phyloP scores from a whole-genome alignment of 352 stramenopile species.

The Phytophthora quininea region DNA sequence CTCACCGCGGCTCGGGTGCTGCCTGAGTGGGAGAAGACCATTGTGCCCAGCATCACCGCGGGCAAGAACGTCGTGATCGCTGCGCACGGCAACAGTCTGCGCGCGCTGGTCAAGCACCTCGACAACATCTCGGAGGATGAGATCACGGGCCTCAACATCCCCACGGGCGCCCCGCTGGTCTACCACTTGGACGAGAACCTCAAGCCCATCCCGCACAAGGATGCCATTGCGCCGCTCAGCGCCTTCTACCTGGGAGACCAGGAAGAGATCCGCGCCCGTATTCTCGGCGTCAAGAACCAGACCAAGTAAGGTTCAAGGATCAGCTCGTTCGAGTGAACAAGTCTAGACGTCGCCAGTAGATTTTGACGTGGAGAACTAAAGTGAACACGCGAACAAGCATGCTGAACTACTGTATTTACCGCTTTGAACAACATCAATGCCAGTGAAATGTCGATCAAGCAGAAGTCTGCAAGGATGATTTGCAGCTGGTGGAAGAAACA shows the following conservation, averaged over 20 bases:
- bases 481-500: constrained; percentile 14
- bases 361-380: constrained; percentile 5
- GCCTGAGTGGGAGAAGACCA: constrained; percentile 91
- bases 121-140: constrained; percentile 92
- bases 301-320: constrained; percentile 85
- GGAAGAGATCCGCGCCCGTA: constrained; percentile 95
- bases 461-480: constrained; percentile 8
- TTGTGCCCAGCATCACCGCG: constrained; percentile 90
- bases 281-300: constrained; percentile 98
- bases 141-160: constrained; percentile 96
- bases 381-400: constrained; percentile 11
- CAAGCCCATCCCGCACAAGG: constrained; percentile 80
- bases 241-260: constrained; percentile 93
- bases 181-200: constrained; percentile 90
- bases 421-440: too few relatives aligned
- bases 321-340: constrained; percentile 4
- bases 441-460: not conserved
- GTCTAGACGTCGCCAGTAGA: not conserved
- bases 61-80: constrained; percentile 96
- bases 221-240: constrained; percentile 86
- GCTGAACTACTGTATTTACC: not conserved
- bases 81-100: constrained; percentile 94
- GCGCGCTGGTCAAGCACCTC: constrained; percentile 94
- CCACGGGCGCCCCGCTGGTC: constrained; percentile 89
- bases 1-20: constrained; percentile 93